These are phyloP conservation scores for Hamamelis virginiana DNA, from an alignment of 164 flowering plant species.

Conservation along the genomic window DNA sequence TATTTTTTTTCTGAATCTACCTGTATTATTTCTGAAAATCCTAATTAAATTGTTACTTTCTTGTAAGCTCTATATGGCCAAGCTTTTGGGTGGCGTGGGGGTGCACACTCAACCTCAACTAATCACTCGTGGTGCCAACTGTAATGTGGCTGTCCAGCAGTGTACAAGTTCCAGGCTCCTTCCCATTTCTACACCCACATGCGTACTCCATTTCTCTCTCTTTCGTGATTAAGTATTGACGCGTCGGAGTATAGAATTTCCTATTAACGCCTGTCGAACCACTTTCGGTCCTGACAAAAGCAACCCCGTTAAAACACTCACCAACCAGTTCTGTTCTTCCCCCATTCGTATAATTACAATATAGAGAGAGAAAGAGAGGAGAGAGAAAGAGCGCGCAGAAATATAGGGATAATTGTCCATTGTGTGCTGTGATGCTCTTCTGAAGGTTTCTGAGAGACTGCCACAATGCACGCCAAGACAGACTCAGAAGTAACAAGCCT, in stretches of 20 bases:
- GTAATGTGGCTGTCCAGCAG: constrained; percentile 13
- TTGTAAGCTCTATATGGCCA: not conserved
- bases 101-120: not conserved
- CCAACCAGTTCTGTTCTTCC: not conserved
- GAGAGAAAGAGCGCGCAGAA: too few species aligned
- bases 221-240: too few species aligned
- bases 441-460: not conserved
- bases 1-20: too few species aligned
- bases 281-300: too few species aligned
- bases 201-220: not conserved
- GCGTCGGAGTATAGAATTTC: too few species aligned
- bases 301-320: not conserved
- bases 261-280: not conserved
- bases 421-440: not conserved
- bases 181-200: not conserved
- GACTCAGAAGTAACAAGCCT: constrained; percentile 63
- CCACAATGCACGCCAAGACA: constrained; percentile 36
- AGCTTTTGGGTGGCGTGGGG: not conserved
- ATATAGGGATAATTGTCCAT: too few species aligned
- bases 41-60: too few species aligned
- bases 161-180: constrained; percentile 5
- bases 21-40: too few species aligned
- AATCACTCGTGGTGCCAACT: constrained; percentile 15
- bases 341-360: too few species aligned
- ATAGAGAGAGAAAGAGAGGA: too few species aligned